Evolutionary conservation across 2,329 filamentous ascomycete species (phyloP), one percentile per base, ranked within the genome.

Genomic region (Tricladium varicosporioides): DNA sequence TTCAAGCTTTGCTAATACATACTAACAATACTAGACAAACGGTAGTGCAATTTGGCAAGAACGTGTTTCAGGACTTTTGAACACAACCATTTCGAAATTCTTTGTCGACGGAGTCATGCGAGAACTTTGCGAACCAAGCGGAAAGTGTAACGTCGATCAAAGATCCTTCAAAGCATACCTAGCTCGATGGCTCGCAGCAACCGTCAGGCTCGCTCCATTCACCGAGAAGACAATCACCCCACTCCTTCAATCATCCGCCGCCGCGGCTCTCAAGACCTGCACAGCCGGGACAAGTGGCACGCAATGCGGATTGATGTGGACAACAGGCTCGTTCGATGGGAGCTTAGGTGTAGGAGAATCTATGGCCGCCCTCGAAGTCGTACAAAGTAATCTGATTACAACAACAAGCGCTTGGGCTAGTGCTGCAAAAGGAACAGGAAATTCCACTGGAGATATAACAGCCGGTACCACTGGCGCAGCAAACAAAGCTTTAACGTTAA

Each of bases 301-400:
- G 16, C 80, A 84, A 77, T 87, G 84, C 63, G 82, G 84, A 9
- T 70, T 84, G 52, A 79, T 79, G 58, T 88, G 85, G 84, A 79
- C 78, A 47, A 75, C 78, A 53, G 74, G 71, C n/a, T 75, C 71
- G 0, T 88, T 80, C 70, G 84, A 88, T 67, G 81, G 82, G 18
- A 76, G 75, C 1, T 80, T 77, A 2, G 86, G 86, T 8, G 79
- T 89, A 1, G 87, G 87, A 5, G 85, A 89, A 69, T 85, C 89
- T 71, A 89, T 90, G 86, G 78, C 82, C 1, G 85, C 82, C 2
- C 74, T 89, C 69, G 84, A 88, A 62, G 77, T 87, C 9, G 79
- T 88, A 8, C 78, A 89, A 42, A 78, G 79, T 31, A 83, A 81
- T 60, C 76, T 86, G 69, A 70, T 80, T 70, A 80, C 80, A n/a